Base-by-base conservation (phyloP, 345 rosid species). In the Lagerstroemia speciosa region DNA sequence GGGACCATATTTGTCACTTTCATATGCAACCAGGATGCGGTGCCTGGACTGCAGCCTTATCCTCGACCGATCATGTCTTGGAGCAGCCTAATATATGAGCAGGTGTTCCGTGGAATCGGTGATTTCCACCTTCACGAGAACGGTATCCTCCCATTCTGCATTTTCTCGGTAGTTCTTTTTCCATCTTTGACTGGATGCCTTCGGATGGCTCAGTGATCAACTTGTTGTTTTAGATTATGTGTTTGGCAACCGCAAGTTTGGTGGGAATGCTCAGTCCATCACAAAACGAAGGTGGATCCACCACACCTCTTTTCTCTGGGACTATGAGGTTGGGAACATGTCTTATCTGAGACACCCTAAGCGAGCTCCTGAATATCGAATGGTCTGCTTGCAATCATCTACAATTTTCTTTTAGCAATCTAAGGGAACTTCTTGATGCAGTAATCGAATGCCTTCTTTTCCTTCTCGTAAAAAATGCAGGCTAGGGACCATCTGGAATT, bases 271-370 rank as follows among this genome's bases (percentile, higher is more conserved):
- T 53, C 96, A 93, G 45, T 90, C 96, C 8, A 88, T 93, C 50
- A 87, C 79, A 11, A 90, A 78, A 80, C 46, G 55, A 67, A 78
- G 93, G 46, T 90, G 95, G 96, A 80, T 88, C 70, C 97, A 90
- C 74, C 98, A 93, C 73, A 90, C 97, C 5, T 93, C 98, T 8
- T 90, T 88, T 69, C 46, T 90, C 41, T 93, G 93, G 96, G 96
- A 93, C 73, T 93, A 83, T 45, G 75, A 79, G 60, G 82, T 64
- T 36, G 72, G 71, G 65, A 90, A 87, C 79, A 90, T 90, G 97
- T 77, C 87, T 67, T 93, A 90, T 81, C 82, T 90, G 80, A 90
- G 82, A 75, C 80, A 76, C 10, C 97, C 97, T 73, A 71, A 78
- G 2, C 81, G 77, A 67, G 90, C 83, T 69, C 97, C 94, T 15